These are phyloP conservation scores for Cladophialophora immunda DNA, from an alignment of 2,329 filamentous ascomycete genomes.

Conservation along the genomic window DNA sequence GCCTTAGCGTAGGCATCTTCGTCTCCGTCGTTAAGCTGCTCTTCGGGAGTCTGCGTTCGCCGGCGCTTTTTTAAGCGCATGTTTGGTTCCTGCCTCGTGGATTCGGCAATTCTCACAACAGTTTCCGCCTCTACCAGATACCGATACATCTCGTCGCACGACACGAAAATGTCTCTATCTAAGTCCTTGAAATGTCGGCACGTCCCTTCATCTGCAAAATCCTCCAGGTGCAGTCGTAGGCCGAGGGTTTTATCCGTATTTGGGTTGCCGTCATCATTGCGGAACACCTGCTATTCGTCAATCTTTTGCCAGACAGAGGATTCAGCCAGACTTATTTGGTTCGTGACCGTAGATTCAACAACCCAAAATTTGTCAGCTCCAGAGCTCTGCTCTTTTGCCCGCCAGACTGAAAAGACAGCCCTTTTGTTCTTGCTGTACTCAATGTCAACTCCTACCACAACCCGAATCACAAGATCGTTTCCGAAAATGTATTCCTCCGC, in stretches of 20 bases:
- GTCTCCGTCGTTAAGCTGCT: conserved; percentile 26
- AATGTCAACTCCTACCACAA: conserved; percentile 47
- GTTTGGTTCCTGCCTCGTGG: conserved; percentile 11
- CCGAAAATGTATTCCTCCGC: conserved; percentile 47
- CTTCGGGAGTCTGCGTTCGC: conserved; percentile 26
- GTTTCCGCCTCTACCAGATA: conserved; percentile 34
- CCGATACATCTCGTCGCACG: conserved; percentile 25
- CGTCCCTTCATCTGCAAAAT: conserved; percentile 42
- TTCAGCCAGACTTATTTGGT: conserved; percentile 28
- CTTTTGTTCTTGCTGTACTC: conserved; percentile 42
- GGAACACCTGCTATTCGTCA: conserved; percentile 40
- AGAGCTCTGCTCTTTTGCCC: conserved; percentile 37
- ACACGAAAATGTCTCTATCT: conserved; percentile 32
- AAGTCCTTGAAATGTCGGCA: conserved; percentile 25
- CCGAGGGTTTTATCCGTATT: conserved; percentile 35
- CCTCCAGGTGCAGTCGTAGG: conserved; percentile 39
- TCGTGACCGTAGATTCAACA: conserved; percentile 34
- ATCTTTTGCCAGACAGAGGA: conserved; percentile 16
- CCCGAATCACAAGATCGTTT: conserved; percentile 42
- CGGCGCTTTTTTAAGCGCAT: conserved; percentile 25
- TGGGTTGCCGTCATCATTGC: conserved; percentile 41
- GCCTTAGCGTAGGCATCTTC: conserved; percentile 23
- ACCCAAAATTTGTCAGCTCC: conserved; percentile 36
- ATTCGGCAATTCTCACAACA: conserved; percentile 17
- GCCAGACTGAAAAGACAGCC: conserved; percentile 47